Base-by-base conservation (phyloP, 2,329 filamentous ascomycete species). In the Pseudohalonectria lignicola region DNA sequence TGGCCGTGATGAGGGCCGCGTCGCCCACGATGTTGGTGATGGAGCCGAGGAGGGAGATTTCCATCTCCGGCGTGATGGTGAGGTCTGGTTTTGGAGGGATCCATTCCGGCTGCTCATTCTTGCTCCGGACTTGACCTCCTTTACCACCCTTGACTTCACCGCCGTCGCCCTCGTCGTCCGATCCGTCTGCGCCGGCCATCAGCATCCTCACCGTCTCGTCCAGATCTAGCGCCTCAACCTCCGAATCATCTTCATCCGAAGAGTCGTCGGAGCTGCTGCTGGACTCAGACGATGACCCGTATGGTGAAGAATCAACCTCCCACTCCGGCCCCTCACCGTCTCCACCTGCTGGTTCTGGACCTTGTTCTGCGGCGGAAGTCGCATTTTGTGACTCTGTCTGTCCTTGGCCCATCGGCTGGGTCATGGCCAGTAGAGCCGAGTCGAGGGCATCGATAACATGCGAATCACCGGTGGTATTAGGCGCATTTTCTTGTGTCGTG, bases 121-220 rank as follows among this genome's bases (percentile, higher is more conserved):
- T 81, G 1, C 87, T 94, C 41, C 82, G 77, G 32, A 93, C 23
- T 32, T 74, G 71, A 2, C 61, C 56, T 23, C 56, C 62, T 16
- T 54, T 50, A 9, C 54, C 47, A 21, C 16, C 31, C 4, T 31
- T 31, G 35, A 20, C 29, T 34, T 39, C 50, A 8, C 53, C 47
- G n/a, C 43, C 41, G 25, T 52, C 54, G 26, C 61, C 50, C 8
- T 61, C 55, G 36, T 61, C 60, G 31, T 60, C 63, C 39, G 62
- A 63, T 11, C 61, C 87, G 2, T 78, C 84, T 23, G 71, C 79
- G 45, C 90, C 87, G 31, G 76, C 82, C 74, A 96, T 93, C 17
- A 96, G 66, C 35, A 94, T 77, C 25, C 81, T 79, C 1, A 85
- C 86, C 41, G 85, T 82, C 54, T 94, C 87, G 50, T 88, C 86